Evolutionary conservation across 1,284 basidiomycete genomes (phyloP).

Genomic region (Chalciporus piperatoides): DNA sequence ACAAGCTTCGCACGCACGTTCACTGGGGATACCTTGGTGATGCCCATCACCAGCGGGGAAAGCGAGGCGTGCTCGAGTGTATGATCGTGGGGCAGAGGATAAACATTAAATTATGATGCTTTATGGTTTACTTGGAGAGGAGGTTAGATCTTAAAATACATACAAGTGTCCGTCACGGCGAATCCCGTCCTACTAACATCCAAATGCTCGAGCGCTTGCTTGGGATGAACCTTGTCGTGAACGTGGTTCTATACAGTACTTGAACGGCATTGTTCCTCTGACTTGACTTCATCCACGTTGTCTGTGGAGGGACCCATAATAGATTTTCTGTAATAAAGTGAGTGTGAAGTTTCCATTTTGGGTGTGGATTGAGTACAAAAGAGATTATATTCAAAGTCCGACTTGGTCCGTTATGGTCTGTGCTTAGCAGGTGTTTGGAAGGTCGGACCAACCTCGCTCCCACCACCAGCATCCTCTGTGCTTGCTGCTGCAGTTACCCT

Average conservation of each 20-base stretch:
- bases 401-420: constrained; percentile 35
- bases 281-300: not conserved
- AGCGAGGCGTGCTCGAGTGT: constrained; percentile 16
- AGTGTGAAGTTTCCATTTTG: constrained; percentile 9
- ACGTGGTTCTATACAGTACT: not conserved
- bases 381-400: constrained; percentile 28
- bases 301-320: not conserved
- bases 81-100: not conserved
- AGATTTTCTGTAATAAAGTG: constrained; percentile 26
- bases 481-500: constrained; percentile 23
- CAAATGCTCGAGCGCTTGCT: not conserved
- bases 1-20: constrained; percentile 30
- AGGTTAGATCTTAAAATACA: not conserved
- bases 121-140: not conserved
- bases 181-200: not conserved
- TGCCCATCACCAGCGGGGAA: constrained; percentile 15
- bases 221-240: not conserved
- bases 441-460: constrained; percentile 41
- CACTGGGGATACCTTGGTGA: no score
- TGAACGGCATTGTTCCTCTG: not conserved
- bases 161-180: constrained; percentile 2
- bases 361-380: constrained; percentile 18
- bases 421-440: constrained; percentile 39
- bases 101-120: not conserved
- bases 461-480: constrained; percentile 38